Evolutionary conservation across 345 rosid species (phyloP).

Genomic region (Sisymbrium irio): DNA sequence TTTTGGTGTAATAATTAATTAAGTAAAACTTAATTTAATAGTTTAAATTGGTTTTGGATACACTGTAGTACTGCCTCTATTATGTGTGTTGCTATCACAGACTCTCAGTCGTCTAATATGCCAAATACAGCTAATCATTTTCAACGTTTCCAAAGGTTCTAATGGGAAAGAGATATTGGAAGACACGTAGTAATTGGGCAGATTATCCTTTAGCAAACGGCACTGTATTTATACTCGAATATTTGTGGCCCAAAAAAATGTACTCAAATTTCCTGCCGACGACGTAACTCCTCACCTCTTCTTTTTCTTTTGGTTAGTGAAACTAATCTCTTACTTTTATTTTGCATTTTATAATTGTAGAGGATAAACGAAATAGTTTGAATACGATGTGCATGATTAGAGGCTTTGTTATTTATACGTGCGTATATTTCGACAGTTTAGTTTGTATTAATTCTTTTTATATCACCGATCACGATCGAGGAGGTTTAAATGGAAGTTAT

Average conservation of each 20-base stretch:
- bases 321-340: too few relatives aligned
- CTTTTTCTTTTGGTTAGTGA: too few relatives aligned
- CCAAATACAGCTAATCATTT: conserved; percentile 10
- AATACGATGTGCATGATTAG: background rate
- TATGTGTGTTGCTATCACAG: background rate
- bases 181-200: conserved; percentile 1
- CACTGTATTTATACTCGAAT: background rate
- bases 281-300: background rate
- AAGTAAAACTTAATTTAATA: background rate
- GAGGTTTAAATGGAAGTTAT: background rate
- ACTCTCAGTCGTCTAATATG: conserved; percentile 31
- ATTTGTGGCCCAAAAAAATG: conserved; percentile 1
- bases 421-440: background rate
- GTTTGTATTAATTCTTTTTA: background rate
- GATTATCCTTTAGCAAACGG: background rate
- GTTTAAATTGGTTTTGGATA: background rate
- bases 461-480: background rate
- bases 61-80: background rate
- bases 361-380: background rate
- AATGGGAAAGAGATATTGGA: conserved; percentile 16
- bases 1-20: background rate
- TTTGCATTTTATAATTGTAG: background rate
- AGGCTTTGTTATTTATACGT: background rate
- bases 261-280: background rate
- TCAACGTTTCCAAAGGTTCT: background rate